Evolutionary conservation across 1,284 basidiomycete genomes (phyloP), one percentile per base, ranked within the genome.

Genomic region (Wolfiporia cocos): DNA sequence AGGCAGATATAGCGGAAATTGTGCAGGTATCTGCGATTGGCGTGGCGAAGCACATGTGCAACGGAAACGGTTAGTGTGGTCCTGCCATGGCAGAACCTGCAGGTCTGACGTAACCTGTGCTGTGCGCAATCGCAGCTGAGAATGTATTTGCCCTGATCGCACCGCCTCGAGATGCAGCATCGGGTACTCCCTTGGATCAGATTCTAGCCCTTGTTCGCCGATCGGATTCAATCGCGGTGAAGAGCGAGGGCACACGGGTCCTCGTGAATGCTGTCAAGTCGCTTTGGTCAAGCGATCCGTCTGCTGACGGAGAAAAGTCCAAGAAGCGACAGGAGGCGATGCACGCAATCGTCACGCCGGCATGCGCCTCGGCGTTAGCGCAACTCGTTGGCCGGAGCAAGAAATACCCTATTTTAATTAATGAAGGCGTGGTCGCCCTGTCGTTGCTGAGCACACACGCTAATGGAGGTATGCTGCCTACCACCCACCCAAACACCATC

Each of bases 11-110:
- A 67, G 78, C 86, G 10, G 86, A 89, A 42, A 76, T 88, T 10
- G 80, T 98, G 0, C 95, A 98, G 63, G 74, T 92, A 20, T 84
- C 82, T 36, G 89, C 90, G 0, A 86, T 97, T 33, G 91, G 90
- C 0, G 73, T 93, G 14, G 75, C 88, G 22, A 97, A 97, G 65
- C 88, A 96, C 57, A 71, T 98, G 43, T 92, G 87, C 58, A 80
- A 77, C 46, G 75, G 74, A 28, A 82, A 78, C 55, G 68, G 92
- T 92, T 55, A 55, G 78, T 51, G 43, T 51, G 42, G 37, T 28
- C 21, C 10, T 12, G 31, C 12, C 14, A 34, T 20, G 26, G 34
- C 12, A 28, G 11, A 23, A 5, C 14, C 26, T 30, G 23, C 22
- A 19, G 22, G 2, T 31, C 38, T 44, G 28, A 36, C 38, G 14